phyloP scores from a whole-genome alignment of 441 rosid genomes.

The Gossypium davidsonii region DNA sequence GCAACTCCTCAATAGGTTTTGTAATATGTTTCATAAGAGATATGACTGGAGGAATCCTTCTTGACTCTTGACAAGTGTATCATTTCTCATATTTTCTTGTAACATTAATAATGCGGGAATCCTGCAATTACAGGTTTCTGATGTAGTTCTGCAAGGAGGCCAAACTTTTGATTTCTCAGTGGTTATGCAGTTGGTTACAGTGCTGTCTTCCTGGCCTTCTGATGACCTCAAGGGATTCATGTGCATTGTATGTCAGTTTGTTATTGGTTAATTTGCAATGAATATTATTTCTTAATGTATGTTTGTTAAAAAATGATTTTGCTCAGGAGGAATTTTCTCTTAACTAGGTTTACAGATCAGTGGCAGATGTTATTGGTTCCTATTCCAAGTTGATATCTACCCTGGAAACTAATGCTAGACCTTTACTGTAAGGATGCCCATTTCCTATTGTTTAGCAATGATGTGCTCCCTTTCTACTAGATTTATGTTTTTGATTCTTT shows the following conservation, averaged over 20 bases:
- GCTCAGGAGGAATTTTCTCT: constrained; percentile 6
- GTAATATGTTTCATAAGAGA: background rate
- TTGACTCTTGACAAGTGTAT: constrained; percentile 6
- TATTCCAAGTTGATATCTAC: constrained; percentile 86
- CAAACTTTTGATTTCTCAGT: constrained; percentile 64
- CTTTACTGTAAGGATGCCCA: constrained; percentile 60
- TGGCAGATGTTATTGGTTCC: constrained; percentile 90
- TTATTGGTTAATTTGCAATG: constrained; percentile 3
- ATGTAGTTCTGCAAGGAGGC: constrained; percentile 65
- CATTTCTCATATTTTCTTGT: constrained; percentile 6
- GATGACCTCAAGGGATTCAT: constrained; percentile 69
- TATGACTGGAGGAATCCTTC: background rate
- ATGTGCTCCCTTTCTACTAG: background rate
- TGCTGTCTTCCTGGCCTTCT: constrained; percentile 54
- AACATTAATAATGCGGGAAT: constrained; percentile 14
- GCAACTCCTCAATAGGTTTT: background rate
- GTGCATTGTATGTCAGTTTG: constrained; percentile 62
- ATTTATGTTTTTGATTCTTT: background rate
- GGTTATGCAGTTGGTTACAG: constrained; percentile 72
- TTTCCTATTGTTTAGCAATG: constrained; percentile 12
- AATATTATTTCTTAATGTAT: background rate
- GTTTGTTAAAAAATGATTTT: background rate
- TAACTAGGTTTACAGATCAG: constrained; percentile 81
- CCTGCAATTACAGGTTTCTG: constrained; percentile 65
- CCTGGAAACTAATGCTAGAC: constrained; percentile 54